phyloP scores from a whole-genome alignment of 306 rosid genomes.

The Cyclanthera cordifolia region DNA sequence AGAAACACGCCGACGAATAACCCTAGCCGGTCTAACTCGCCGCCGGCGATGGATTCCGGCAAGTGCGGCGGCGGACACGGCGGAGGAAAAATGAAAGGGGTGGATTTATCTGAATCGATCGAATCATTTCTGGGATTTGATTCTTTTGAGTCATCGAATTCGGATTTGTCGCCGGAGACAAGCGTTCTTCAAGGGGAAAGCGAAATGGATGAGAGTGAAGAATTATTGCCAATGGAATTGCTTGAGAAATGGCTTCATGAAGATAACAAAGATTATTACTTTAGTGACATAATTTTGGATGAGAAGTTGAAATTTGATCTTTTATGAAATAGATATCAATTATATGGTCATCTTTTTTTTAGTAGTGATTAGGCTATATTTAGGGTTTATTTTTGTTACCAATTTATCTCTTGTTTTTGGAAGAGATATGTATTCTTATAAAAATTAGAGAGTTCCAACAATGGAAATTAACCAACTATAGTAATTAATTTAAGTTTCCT shows the following conservation, averaged over 20 bases:
- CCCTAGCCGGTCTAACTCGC: not conserved
- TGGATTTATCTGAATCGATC: constrained; percentile 3
- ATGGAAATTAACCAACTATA: not conserved
- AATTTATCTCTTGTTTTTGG: not conserved
- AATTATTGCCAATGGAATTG: constrained; percentile 9
- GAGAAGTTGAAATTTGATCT: not conserved
- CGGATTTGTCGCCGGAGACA: constrained; percentile 8
- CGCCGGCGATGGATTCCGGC: not conserved
- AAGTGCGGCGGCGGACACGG: not conserved
- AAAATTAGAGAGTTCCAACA: not conserved
- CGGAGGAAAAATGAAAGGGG: not conserved
- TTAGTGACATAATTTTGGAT: not conserved
- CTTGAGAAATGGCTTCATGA: constrained; percentile 15
- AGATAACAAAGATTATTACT: not conserved
- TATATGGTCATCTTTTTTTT: not conserved
- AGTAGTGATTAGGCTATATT: not conserved
- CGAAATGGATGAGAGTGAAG: not conserved
- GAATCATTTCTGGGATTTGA: constrained; percentile 11
- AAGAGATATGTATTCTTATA: not conserved
- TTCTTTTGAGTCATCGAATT: constrained; percentile 11
- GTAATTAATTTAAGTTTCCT: not conserved
- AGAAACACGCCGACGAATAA: not conserved
- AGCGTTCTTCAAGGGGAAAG: constrained; percentile 14
- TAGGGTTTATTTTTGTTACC: not conserved
- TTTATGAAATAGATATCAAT: not conserved